Evolutionary conservation across 192 early-diverging fungal species (phyloP).

Genomic region (Tieghemiomyces parasiticus): DNA sequence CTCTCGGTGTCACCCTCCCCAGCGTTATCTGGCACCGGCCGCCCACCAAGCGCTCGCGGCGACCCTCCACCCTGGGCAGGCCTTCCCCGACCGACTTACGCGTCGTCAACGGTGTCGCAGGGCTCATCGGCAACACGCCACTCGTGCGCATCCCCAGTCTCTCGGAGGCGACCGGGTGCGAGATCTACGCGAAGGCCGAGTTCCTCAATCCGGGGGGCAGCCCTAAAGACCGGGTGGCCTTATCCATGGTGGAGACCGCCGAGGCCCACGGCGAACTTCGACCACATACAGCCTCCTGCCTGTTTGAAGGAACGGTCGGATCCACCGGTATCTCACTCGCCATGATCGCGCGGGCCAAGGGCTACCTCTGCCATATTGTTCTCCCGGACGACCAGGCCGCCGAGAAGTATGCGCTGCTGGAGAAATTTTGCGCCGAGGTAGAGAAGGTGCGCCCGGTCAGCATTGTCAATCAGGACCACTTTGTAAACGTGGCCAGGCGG

Average conservation of each 20-base stretch:
- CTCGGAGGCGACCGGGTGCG: conserved; percentile 81
- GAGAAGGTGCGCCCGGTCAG: conserved; percentile 83
- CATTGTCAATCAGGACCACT: conserved; percentile 82
- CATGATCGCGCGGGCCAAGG: conserved; percentile 72
- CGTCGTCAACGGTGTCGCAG: conserved; percentile 52
- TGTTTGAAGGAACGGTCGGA: conserved; percentile 94
- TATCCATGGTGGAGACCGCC: conserved; percentile 68
- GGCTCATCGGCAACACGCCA: conserved; percentile 83
- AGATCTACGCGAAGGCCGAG: conserved; percentile 62
- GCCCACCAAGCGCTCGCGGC: too few relatives aligned
- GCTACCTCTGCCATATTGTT: conserved; percentile 87
- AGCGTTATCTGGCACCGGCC: too few relatives aligned
- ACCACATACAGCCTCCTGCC: conserved; percentile 57
- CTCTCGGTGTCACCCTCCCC: too few relatives aligned
- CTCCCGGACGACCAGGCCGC: conserved; percentile 90
- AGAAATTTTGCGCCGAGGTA: conserved; percentile 69
- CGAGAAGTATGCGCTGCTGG: conserved; percentile 79
- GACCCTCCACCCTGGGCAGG: too few relatives aligned
- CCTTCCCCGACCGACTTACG: background rate
- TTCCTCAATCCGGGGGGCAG: conserved; percentile 87
- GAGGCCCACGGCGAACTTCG: conserved; percentile 48
- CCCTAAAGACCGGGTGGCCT: conserved; percentile 86
- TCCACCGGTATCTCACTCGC: conserved; percentile 94
- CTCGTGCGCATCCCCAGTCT: conserved; percentile 73
- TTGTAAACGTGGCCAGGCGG: conserved; percentile 75